Conservation (phyloP, 441 rosid species). For the Pelargonium myrrhifolium region DNA sequence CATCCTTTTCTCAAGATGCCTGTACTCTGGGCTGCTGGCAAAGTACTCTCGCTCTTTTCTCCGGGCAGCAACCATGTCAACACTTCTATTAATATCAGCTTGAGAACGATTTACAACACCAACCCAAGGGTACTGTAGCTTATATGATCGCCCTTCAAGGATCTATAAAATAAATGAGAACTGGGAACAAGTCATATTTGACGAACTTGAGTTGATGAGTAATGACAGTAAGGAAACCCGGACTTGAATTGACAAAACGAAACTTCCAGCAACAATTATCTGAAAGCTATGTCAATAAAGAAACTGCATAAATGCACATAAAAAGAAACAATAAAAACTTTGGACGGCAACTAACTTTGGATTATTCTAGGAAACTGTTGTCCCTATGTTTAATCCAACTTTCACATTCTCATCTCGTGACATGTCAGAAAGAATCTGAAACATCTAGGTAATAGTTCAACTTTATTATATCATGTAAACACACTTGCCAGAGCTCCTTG, state of each 20-base stretch:
- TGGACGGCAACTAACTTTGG: background rate
- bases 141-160: conserved; percentile 91
- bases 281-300: background rate
- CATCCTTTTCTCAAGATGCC: conserved; percentile 87
- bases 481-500: background rate
- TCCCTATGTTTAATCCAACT: background rate
- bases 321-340: background rate
- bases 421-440: background rate
- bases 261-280: background rate
- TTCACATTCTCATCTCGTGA: background rate
- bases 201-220: background rate
- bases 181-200: background rate
- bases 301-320: background rate
- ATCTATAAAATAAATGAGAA: conserved; percentile 36
- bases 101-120: conserved; percentile 99
- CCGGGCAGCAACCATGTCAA: conserved; percentile 89
- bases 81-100: conserved; percentile 92
- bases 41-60: conserved; percentile 90
- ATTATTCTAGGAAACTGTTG: background rate
- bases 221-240: background rate
- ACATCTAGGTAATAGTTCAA: background rate
- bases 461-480: background rate
- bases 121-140: conserved; percentile 98
- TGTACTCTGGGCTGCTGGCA: conserved; percentile 92
- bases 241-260: background rate